These are phyloP conservation scores for Linderina pennispora DNA, from an alignment of 192 early-diverging fungal genomes.

Conservation along the genomic window DNA sequence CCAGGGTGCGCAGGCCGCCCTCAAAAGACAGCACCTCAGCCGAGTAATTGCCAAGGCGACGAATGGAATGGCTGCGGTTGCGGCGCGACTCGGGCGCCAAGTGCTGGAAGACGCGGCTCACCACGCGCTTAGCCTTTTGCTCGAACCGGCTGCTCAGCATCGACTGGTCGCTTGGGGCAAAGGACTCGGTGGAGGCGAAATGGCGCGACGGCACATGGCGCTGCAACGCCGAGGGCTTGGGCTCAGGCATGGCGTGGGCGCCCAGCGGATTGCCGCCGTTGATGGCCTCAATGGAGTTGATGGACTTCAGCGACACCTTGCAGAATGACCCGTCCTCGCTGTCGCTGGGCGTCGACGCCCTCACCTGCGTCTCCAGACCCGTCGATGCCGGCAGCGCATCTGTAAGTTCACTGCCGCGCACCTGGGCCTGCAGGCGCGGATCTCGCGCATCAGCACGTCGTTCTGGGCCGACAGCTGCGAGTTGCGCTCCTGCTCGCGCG, in stretches of 20 bases:
- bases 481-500: conserved; percentile 32
- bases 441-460: conserved; percentile 42
- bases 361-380: too few relatives aligned
- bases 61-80: too few relatives aligned
- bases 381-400: neutral
- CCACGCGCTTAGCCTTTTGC: conserved; percentile 26
- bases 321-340: conserved; percentile 34
- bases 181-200: conserved; percentile 15
- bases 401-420: neutral
- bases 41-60: conserved; percentile 29
- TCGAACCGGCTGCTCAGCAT: neutral
- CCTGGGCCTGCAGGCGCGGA: conserved; percentile 5
- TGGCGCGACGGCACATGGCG: conserved; percentile 8
- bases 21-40: conserved; percentile 28
- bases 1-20: too few relatives aligned
- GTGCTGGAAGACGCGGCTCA: conserved; percentile 28
- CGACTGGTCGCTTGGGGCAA: conserved; percentile 5
- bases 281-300: conserved; percentile 12
- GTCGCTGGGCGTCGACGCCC: neutral
- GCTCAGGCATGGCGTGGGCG: conserved; percentile 1
- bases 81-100: conserved; percentile 10
- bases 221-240: conserved; percentile 26
- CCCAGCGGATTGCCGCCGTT: conserved; percentile 32
- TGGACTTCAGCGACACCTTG: conserved; percentile 24
- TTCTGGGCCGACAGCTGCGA: conserved; percentile 37